These are phyloP conservation scores for Cyamopsis tetragonoloba DNA, from an alignment of 306 rosid species.

Conservation along the genomic window DNA sequence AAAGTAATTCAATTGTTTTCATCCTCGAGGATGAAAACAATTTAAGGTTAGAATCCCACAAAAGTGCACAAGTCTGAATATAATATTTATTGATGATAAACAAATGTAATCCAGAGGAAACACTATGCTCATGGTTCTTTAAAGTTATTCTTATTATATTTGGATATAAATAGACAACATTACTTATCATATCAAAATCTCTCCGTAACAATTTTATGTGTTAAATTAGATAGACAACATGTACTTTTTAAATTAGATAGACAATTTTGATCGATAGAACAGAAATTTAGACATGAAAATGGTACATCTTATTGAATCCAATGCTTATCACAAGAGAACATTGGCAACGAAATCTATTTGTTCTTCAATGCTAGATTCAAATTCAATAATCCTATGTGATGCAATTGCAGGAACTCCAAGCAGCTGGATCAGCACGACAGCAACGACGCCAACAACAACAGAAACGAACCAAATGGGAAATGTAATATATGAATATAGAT, in stretches of 20 bases:
- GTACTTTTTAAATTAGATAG: no score
- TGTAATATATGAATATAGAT: conserved; percentile 37
- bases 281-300: no score
- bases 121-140: neutral
- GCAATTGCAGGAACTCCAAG: conserved; percentile 19
- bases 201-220: no score
- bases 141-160: no score
- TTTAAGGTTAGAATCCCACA: neutral
- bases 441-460: neutral
- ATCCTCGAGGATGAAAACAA: no score
- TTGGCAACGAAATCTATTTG: neutral
- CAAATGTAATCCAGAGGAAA: neutral
- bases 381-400: neutral
- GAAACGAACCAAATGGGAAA: neutral
- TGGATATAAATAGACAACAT: no score
- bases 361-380: neutral
- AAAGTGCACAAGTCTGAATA: neutral
- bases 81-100: neutral
- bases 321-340: neutral
- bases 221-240: no score
- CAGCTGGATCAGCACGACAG: neutral
- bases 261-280: no score
- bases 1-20: no score
- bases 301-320: no score
- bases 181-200: no score